phyloP scores from a whole-genome alignment of 257 asterid species.

The Nicotiana benthamiana region DNA sequence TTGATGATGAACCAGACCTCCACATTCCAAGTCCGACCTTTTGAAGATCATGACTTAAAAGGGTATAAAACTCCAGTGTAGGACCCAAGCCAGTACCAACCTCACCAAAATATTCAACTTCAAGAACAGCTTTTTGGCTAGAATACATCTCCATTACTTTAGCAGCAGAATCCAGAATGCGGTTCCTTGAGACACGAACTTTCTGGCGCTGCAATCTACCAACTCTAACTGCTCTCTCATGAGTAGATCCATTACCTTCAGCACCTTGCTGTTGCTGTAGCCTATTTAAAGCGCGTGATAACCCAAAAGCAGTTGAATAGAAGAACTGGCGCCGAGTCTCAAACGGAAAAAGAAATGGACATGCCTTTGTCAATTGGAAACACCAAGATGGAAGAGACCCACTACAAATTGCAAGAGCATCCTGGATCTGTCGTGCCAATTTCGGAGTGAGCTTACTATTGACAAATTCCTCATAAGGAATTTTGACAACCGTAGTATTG shows the following conservation, averaged over 20 bases:
- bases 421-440: conserved; percentile 89
- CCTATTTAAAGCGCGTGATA: conserved; percentile 86
- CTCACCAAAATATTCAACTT: conserved; percentile 98
- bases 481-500: conserved; percentile 38
- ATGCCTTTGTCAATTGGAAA: conserved; percentile 89
- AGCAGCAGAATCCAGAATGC: conserved; percentile 90
- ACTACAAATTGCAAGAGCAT: conserved; percentile 93
- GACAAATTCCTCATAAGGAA: conserved; percentile 56
- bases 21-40: conserved; percentile 78
- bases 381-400: conserved; percentile 99
- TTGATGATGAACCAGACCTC: conserved; percentile 46
- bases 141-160: conserved; percentile 99
- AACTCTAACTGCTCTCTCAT: conserved; percentile 77
- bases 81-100: conserved; percentile 99
- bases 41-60: conserved; percentile 90
- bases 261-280: conserved; percentile 67
- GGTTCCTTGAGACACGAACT: conserved; percentile 91
- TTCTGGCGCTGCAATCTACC: conserved; percentile 94
- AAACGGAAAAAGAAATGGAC: conserved; percentile 94
- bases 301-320: conserved; percentile 95
- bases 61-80: conserved; percentile 92
- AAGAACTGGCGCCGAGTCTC: conserved; percentile 95
- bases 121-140: conserved; percentile 95
- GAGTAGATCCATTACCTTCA: conserved; percentile 66
- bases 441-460: conserved; percentile 89